phyloP scores from a whole-genome alignment of 306 rosid species.

The Trichosanthes truncata region DNA sequence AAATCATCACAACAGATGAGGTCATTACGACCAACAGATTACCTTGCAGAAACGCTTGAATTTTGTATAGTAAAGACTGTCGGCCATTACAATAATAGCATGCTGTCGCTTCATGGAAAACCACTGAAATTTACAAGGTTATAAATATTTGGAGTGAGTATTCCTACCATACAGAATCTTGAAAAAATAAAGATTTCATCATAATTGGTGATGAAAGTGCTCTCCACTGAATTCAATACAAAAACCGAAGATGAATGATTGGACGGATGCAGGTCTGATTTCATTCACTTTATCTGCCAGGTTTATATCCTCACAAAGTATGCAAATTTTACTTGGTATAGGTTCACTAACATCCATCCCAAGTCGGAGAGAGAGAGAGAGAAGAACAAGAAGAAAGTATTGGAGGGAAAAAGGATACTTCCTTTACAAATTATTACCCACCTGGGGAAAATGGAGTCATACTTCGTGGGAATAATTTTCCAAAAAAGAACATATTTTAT shows the following conservation, averaged over 20 bases:
- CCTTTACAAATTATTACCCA: not conserved
- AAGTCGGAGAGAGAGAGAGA: not conserved
- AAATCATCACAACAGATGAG: not conserved
- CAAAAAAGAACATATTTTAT: not conserved
- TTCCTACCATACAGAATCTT: not conserved
- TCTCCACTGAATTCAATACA: not conserved
- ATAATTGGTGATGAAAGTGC: not conserved
- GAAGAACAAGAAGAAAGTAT: not conserved
- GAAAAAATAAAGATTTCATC: constrained; percentile 1
- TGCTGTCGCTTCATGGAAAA: constrained; percentile 90
- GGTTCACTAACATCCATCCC: not conserved
- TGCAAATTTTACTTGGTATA: not conserved
- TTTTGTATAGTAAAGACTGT: constrained; percentile 72
- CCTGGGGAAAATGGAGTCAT: not conserved
- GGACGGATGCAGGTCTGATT: not conserved
- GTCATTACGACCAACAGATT: constrained; percentile 8
- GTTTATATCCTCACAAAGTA: not conserved
- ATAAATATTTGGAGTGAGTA: not conserved
- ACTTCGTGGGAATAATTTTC: not conserved
- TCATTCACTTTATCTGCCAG: not conserved
- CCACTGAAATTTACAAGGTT: constrained; percentile 55
- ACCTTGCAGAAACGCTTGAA: constrained; percentile 83
- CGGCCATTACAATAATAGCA: constrained; percentile 85
- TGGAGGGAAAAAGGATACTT: not conserved
- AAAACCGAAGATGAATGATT: not conserved